Evolutionary conservation across 83 land plant species (phyloP).

Genomic region (Isoetes engelmannii): DNA sequence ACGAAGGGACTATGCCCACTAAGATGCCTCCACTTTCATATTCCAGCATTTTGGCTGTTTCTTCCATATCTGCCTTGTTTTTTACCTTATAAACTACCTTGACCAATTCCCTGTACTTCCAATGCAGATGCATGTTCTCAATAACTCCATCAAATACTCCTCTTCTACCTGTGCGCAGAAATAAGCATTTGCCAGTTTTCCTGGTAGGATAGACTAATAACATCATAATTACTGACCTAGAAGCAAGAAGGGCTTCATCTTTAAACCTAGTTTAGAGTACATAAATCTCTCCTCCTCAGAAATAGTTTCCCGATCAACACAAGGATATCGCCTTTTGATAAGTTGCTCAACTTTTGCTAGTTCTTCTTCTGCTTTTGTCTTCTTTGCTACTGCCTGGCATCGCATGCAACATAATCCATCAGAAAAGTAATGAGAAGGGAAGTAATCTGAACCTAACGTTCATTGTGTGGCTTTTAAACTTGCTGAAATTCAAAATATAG

Average conservation of each 20-base stretch:
- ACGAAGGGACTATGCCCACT: constrained; percentile 64
- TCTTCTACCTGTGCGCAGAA: constrained; percentile 59
- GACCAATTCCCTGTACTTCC: constrained; percentile 94
- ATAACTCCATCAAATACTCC: constrained; percentile 94
- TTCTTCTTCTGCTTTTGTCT: constrained; percentile 50
- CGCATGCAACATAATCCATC: neutral
- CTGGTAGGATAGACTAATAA: neutral
- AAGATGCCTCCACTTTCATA: constrained; percentile 91
- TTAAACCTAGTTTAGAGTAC: constrained; percentile 54
- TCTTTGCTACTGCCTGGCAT: constrained; percentile 42
- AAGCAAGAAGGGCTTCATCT: constrained; percentile 54
- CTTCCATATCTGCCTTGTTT: constrained; percentile 43
- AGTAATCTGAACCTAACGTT: neutral
- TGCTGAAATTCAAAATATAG: too few species aligned
- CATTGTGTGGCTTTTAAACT: too few species aligned
- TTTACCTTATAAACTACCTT: constrained; percentile 66
- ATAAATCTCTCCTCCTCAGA: constrained; percentile 63
- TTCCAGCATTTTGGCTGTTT: constrained; percentile 71
- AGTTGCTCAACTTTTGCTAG: constrained; percentile 35
- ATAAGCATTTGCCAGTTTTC: neutral
- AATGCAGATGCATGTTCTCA: constrained; percentile 98
- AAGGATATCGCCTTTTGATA: constrained; percentile 42
- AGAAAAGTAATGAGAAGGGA: neutral
- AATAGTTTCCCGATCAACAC: constrained; percentile 54
- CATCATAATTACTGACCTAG: constrained; percentile 34